Evolutionary conservation across 1,139 yeast genomes (phyloP).

Genomic region (Candida frijolesensis): DNA sequence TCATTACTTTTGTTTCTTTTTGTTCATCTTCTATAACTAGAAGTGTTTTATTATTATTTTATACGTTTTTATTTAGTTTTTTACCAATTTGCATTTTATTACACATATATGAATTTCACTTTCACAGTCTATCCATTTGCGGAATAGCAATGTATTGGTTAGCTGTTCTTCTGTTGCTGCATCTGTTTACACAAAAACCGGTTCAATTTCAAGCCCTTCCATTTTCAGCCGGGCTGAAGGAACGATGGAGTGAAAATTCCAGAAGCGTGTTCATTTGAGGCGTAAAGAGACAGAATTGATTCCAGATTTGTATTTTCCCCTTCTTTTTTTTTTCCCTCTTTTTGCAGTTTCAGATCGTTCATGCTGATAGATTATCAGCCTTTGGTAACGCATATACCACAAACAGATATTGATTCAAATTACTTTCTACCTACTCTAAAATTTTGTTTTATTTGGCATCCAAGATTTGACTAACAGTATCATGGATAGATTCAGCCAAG

Average conservation of each 20-base stretch:
- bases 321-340: neutral
- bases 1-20: neutral
- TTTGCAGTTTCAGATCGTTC: neutral
- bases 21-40: neutral
- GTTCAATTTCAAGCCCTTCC: too few relatives aligned
- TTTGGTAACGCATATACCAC: too few relatives aligned
- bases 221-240: too few relatives aligned
- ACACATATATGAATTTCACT: too few relatives aligned
- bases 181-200: too few relatives aligned
- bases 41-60: neutral
- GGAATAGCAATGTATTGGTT: too few relatives aligned
- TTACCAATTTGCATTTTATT: neutral
- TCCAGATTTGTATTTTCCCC: neutral
- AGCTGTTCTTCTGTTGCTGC: too few relatives aligned
- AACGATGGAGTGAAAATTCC: neutral
- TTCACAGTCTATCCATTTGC: too few relatives aligned
- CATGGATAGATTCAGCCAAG: slow-evolving; percentile 40
- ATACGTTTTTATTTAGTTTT: too few relatives aligned
- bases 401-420: too few relatives aligned
- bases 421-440: neutral
- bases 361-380: too few relatives aligned
- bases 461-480: slow-evolving; percentile 46
- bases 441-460: neutral
- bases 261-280: neutral
- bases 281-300: neutral